Evolutionary conservation across 257 asterid genomes (phyloP).

Genomic region (Handroanthus guayacan): DNA sequence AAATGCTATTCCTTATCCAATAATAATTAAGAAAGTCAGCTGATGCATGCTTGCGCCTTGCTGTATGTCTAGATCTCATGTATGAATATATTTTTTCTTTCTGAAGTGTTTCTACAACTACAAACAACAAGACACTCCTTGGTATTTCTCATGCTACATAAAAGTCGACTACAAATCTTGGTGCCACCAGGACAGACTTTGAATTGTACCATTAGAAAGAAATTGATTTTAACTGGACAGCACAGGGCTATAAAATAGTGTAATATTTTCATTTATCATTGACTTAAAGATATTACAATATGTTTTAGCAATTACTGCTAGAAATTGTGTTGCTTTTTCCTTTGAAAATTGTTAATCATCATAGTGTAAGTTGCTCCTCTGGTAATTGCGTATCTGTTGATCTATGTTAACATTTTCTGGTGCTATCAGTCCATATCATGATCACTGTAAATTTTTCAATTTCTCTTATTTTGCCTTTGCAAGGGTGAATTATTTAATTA

Average conservation of each 20-base stretch:
- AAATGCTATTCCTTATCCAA: background rate
- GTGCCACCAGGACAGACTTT: background rate
- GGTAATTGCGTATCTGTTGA: background rate
- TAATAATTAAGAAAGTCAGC: conserved; percentile 21
- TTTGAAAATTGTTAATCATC: background rate
- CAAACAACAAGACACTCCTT: background rate
- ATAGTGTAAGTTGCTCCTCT: conserved; percentile 23
- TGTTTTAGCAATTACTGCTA: background rate
- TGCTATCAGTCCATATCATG: conserved; percentile 10
- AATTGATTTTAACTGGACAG: conserved; percentile 20
- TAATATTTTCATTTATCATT: conserved; percentile 24
- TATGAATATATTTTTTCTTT: background rate
- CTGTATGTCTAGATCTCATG: conserved; percentile 7
- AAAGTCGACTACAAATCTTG: background rate
- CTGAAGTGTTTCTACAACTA: background rate
- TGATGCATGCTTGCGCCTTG: conserved; percentile 3
- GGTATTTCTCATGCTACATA: background rate
- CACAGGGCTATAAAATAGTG: background rate
- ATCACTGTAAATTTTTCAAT: background rate
- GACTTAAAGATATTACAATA: conserved; percentile 22
- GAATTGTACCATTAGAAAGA: background rate
- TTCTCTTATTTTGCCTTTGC: conserved; percentile 27
- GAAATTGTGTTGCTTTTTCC: conserved; percentile 18
- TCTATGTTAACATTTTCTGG: conserved; percentile 8
- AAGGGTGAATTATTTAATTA: conserved; percentile 4